A percentile compares a stretch with the other conserved stretches of the same genome.
phyloP scores from a whole-genome alignment of 306 rosid species.

The Acacia confusa region DNA sequence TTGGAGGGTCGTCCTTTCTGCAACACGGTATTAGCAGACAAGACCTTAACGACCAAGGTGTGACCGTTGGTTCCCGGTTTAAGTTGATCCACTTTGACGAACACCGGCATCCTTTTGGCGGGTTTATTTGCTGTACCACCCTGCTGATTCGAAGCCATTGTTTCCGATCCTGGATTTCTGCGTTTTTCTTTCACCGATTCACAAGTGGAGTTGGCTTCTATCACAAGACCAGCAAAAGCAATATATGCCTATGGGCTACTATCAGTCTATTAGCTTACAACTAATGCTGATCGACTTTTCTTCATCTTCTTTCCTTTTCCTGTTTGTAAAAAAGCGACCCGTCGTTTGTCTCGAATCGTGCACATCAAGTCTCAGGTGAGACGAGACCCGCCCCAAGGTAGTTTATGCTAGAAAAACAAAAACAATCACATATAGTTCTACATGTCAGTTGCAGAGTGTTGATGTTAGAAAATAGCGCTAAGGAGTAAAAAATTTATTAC shows the following conservation, averaged over 20 bases:
- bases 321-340: conserved; percentile 5
- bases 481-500: too few species aligned
- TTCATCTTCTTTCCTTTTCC: neutral
- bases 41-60: conserved; percentile 70
- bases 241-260: neutral
- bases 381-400: too few species aligned
- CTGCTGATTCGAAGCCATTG: conserved; percentile 41
- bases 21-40: conserved; percentile 57
- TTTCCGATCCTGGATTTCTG: conserved; percentile 25
- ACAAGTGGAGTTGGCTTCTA: too few species aligned
- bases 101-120: conserved; percentile 68
- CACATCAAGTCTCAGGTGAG: neutral
- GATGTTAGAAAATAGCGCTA: too few species aligned
- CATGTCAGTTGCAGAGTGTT: too few species aligned
- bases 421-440: too few species aligned
- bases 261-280: neutral
- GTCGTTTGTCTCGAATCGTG: conserved; percentile 12
- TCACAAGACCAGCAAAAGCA: neutral
- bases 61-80: conserved; percentile 83
- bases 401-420: too few species aligned
- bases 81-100: conserved; percentile 73
- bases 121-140: conserved; percentile 25
- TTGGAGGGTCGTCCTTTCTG: conserved; percentile 68
- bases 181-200: neutral
- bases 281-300: neutral